Conservation (phyloP, 2,329 filamentous ascomycete species). For the Sporothrix pseudoabietina region DNA sequence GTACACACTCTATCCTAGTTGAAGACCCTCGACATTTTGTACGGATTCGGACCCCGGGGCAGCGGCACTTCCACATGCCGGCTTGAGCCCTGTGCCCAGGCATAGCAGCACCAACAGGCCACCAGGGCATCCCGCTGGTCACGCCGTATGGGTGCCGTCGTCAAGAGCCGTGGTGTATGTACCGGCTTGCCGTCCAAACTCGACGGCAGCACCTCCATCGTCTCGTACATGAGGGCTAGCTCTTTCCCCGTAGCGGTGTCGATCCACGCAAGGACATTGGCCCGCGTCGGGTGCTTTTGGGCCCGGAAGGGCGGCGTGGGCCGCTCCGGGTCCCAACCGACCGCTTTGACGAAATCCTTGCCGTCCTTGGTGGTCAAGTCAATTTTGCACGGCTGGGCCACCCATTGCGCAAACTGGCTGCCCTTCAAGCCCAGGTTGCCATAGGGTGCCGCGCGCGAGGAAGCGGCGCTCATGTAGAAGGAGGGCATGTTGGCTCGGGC, state of each 20-base stretch:
- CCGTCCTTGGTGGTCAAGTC: not conserved
- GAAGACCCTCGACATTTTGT: not conserved
- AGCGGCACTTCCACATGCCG: slow-evolving; percentile 10
- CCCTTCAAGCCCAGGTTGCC: not conserved
- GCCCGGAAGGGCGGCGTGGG: not conserved
- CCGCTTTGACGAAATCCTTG: not conserved
- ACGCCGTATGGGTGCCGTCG: not conserved
- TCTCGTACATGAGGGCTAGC: slow-evolving; percentile 10
- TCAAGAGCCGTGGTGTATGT: not conserved
- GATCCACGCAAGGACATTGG: not conserved
- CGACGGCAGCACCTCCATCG: not conserved
- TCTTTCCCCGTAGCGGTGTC: not conserved
- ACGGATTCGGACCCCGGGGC: not conserved
- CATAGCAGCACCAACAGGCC: slow-evolving; percentile 1
- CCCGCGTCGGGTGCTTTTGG: not conserved
- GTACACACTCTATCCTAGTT: not conserved
- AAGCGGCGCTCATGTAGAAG: not conserved
- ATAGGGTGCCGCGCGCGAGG: not conserved
- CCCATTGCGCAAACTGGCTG: not conserved
- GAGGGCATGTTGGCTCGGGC: not conserved
- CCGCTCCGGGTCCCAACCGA: not conserved
- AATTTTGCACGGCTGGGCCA: not conserved
- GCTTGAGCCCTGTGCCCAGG: slow-evolving; percentile 1
- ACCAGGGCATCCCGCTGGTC: not conserved
- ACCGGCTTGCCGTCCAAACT: not conserved